Evolutionary conservation across 2,329 filamentous ascomycete genomes (phyloP), one percentile per base, ranked within the genome.

Genomic region (Hypoxylon sp.): DNA sequence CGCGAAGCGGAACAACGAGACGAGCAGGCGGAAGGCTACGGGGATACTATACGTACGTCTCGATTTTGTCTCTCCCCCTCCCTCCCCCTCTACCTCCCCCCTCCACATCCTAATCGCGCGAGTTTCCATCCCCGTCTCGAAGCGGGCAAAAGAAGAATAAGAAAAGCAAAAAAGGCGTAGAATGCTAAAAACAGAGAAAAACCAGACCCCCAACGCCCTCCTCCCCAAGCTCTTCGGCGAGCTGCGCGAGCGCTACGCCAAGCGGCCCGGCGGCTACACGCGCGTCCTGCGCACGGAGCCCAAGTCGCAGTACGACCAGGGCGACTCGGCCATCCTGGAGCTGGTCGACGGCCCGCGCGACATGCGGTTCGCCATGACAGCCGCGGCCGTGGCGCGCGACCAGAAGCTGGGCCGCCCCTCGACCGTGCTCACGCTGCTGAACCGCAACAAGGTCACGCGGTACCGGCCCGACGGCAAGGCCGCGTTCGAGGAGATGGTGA

Each of bases 341-440:
- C 87, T 99, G 30, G 94, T 99, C 66, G 96, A 99, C 79, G 94
- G 95, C 33, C 93, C 93, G 32, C 91, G 90, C 77, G 96, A 99
- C 80, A 92, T 97, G 83, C 91, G 94, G 32, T 97, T 97, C 81
- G 93, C 93, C 74, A 89, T 98, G 87, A 97, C 94, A 2, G 96
- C 96, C 24, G 91, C 91, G 72, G 90, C 93, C 0, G 84, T 98
- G 5, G 93, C 92, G 44, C 85, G 89, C 22, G 85, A 89, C 74
- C 80, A 83, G 60, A 74, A 78, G 49, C 78, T 88, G 12, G 84
- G 88, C 38, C 83, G 86, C 53, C 77, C 81, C 2, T 81, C 92
- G 73, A 91, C 88, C 70, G 85, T 91, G 30, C 82, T 96, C 72
- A 97, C 95, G 32, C 81, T 83, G 60, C 84, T 86, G 75, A 98